Conservation (phyloP, 768 basidiomycete genomes). For the Podaxis carcinomalis region DNA sequence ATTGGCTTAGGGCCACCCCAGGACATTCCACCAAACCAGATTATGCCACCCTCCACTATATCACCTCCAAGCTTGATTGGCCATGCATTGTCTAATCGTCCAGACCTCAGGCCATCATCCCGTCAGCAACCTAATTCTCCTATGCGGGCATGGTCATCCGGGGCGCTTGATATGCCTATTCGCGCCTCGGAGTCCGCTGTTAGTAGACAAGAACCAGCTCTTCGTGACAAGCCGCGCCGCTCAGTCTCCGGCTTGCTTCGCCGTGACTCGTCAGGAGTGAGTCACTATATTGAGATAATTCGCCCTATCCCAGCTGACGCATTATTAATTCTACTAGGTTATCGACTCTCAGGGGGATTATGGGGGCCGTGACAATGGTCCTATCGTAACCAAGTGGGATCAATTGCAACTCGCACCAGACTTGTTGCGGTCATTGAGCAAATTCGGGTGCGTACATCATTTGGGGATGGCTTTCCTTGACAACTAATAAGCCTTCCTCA, state of each 20-base stretch:
- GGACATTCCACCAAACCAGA: conserved; percentile 45
- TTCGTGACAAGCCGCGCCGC: conserved; percentile 64
- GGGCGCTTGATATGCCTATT: conserved; percentile 69
- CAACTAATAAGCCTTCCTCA: conserved; percentile 23
- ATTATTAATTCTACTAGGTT: conserved; percentile 31
- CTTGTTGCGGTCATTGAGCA: conserved; percentile 79
- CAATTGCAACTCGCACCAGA: conserved; percentile 84
- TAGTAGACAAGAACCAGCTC: conserved; percentile 37
- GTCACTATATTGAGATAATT: conserved; percentile 21
- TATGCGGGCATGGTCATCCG: conserved; percentile 82
- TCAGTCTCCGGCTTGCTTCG: conserved; percentile 66
- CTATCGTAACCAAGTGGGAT: conserved; percentile 94
- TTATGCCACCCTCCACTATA: conserved; percentile 35
- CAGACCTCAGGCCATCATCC: conserved; percentile 54
- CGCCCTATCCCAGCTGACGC: not conserved
- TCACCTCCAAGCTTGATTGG: conserved; percentile 41
- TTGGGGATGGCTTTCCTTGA: not conserved
- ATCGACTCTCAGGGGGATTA: conserved; percentile 51
- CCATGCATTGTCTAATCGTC: conserved; percentile 61
- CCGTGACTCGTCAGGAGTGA: conserved; percentile 71
- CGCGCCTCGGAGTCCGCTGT: conserved; percentile 45
- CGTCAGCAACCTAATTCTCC: conserved; percentile 63
- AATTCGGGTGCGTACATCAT: conserved; percentile 75
- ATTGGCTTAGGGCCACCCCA: conserved; percentile 36
- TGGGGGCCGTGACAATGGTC: conserved; percentile 61